These are phyloP conservation scores for Kodamaea ohmeri DNA, from an alignment of 1,139 yeast species.

Conservation along the genomic window DNA sequence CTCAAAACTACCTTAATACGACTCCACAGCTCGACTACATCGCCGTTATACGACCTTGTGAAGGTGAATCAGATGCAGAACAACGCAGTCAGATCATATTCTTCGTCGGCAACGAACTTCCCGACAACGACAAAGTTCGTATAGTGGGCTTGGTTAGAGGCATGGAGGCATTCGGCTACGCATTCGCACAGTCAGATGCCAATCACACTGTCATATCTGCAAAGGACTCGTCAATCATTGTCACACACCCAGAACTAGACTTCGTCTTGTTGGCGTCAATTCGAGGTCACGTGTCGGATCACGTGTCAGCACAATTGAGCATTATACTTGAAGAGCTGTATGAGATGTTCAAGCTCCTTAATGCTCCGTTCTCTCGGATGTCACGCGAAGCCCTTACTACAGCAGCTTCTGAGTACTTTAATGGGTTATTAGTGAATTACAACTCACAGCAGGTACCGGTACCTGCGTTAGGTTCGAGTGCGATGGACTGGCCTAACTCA, in stretches of 20 bases:
- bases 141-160: slow-evolving; percentile 41
- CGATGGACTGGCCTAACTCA: slow-evolving; percentile 33
- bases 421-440: slow-evolving; percentile 27
- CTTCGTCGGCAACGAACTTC: slow-evolving; percentile 19
- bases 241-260: neutral
- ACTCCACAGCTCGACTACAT: slow-evolving; percentile 14
- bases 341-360: neutral
- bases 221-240: slow-evolving; percentile 4
- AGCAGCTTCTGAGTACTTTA: slow-evolving; percentile 26
- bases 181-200: slow-evolving; percentile 8
- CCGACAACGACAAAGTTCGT: slow-evolving; percentile 27
- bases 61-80: slow-evolving; percentile 29
- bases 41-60: slow-evolving; percentile 15
- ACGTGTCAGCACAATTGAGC: neutral
- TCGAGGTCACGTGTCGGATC: neutral
- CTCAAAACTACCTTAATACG: slow-evolving; percentile 1
- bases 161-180: slow-evolving; percentile 26
- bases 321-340: neutral
- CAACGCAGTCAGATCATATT: slow-evolving; percentile 30
- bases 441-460: slow-evolving; percentile 25
- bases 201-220: slow-evolving; percentile 2
- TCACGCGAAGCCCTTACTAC: neutral
- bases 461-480: slow-evolving; percentile 23
- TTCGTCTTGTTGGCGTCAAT: neutral
- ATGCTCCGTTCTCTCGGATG: neutral